phyloP scores from a whole-genome alignment of 208 protist genomes.

The Paratrypanosoma confusum region DNA sequence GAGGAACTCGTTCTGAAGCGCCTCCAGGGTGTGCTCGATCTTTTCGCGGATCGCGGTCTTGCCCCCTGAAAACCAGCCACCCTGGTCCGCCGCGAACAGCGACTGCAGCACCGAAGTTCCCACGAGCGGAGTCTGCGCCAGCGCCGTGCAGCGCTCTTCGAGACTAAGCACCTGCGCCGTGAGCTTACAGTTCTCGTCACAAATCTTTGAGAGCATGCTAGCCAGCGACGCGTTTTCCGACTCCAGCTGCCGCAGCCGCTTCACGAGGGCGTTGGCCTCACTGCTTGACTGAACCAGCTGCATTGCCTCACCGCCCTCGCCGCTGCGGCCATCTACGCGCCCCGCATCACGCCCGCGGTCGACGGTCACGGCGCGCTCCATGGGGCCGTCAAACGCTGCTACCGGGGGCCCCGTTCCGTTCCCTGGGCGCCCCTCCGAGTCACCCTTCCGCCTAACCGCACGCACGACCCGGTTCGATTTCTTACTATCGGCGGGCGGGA shows the following conservation, averaged over 20 bases:
- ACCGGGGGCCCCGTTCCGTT: too few species aligned
- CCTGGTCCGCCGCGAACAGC: constrained; percentile 70
- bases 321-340: too few species aligned
- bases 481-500: too few species aligned
- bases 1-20: constrained; percentile 63
- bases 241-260: constrained; percentile 54
- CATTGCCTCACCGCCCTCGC: constrained; percentile 1
- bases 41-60: constrained; percentile 53
- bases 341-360: too few species aligned
- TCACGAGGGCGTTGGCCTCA: constrained; percentile 50
- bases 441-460: too few species aligned
- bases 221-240: constrained; percentile 43
- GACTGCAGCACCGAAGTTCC: constrained; percentile 43
- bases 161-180: constrained; percentile 15
- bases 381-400: too few species aligned
- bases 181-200: constrained; percentile 71
- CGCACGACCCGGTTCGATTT: too few species aligned
- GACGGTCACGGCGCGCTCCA: too few species aligned
- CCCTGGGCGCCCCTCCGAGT: too few species aligned
- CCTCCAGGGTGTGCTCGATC: constrained; percentile 43
- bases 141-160: constrained; percentile 27
- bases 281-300: constrained; percentile 36
- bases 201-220: constrained; percentile 51
- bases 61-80: constrained; percentile 66
- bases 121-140: constrained; percentile 25